A percentile compares a stretch with the other conserved stretches of the same genome.
phyloP scores from a whole-genome alignment of 768 basidiomycete species.

The Russula brevipes region DNA sequence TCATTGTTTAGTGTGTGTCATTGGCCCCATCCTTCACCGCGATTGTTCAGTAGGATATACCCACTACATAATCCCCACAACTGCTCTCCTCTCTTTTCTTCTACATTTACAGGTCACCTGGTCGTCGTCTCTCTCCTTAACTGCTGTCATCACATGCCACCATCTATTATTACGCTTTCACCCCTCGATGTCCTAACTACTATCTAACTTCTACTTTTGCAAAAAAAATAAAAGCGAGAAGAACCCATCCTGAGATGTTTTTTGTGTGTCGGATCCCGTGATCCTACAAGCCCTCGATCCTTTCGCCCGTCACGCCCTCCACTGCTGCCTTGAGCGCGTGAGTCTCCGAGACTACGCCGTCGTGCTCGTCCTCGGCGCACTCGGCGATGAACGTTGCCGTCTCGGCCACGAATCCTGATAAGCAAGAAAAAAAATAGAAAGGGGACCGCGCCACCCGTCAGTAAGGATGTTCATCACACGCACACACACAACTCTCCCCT shows the following conservation, averaged over 20 bases:
- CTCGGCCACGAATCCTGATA: conserved; percentile 67
- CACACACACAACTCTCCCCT: neutral
- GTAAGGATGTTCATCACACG: too few species aligned
- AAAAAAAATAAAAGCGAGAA: neutral
- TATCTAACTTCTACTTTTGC: too few species aligned
- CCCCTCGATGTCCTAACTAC: neutral
- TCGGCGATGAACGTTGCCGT: conserved; percentile 84
- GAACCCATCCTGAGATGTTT: neutral
- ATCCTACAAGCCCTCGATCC: conserved; percentile 10
- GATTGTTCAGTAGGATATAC: too few species aligned
- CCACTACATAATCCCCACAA: too few species aligned
- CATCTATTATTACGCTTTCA: conserved; percentile 1
- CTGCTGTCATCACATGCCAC: conserved; percentile 15
- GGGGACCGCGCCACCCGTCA: neutral
- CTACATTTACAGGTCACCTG: neutral
- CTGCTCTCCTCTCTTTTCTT: neutral
- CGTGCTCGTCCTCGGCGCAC: conserved; percentile 84
- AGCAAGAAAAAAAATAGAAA: neutral
- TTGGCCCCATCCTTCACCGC: too few species aligned
- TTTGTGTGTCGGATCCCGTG: neutral
- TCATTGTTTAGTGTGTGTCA: too few species aligned
- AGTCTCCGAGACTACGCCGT: conserved; percentile 67
- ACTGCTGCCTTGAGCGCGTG: conserved; percentile 64
- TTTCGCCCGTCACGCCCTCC: conserved; percentile 58
- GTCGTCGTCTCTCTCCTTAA: neutral